These are phyloP conservation scores for Thelephora terrestris DNA, from an alignment of 1,284 basidiomycete genomes.

Conservation along the genomic window DNA sequence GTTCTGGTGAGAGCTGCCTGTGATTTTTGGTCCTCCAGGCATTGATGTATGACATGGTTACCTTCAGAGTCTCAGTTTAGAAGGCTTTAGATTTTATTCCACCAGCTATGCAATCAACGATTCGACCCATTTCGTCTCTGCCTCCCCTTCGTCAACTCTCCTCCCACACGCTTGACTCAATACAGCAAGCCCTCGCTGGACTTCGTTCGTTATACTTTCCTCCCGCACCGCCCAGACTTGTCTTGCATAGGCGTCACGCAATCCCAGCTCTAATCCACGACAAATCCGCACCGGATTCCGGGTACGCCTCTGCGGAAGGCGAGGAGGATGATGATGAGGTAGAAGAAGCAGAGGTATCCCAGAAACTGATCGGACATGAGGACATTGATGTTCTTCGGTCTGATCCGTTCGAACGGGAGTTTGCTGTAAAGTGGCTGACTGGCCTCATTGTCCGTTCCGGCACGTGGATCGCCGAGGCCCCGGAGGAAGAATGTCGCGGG, in stretches of 20 bases:
- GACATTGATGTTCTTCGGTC: constrained; percentile 32
- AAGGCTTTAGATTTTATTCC: background rate
- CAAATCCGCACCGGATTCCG: constrained; percentile 41
- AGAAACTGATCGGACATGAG: constrained; percentile 26
- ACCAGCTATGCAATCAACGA: too few species aligned
- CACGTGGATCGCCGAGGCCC: constrained; percentile 29
- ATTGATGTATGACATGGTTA: too few species aligned
- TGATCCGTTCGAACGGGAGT: constrained; percentile 44
- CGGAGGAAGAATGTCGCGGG: constrained; percentile 13
- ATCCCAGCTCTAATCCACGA: constrained; percentile 20
- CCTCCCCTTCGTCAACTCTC: constrained; percentile 36
- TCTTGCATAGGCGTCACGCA: constrained; percentile 16
- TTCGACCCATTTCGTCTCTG: constrained; percentile 32
- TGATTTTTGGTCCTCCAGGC: too few species aligned
- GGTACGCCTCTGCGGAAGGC: constrained; percentile 55
- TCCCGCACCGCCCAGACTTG: constrained; percentile 6
- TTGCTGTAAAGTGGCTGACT: constrained; percentile 46
- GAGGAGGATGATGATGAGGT: constrained; percentile 29
- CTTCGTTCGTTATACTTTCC: constrained; percentile 37
- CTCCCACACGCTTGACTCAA: constrained; percentile 20
- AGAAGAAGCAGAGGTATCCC: constrained; percentile 15
- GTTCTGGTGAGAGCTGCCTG: background rate
- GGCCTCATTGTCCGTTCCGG: constrained; percentile 53
- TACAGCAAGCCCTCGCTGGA: constrained; percentile 28
- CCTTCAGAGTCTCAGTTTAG: background rate